A percentile compares a stretch with the other conserved stretches of the same genome.
phyloP scores from a whole-genome alignment of 768 basidiomycete species.

The Mycena leptocephala region DNA sequence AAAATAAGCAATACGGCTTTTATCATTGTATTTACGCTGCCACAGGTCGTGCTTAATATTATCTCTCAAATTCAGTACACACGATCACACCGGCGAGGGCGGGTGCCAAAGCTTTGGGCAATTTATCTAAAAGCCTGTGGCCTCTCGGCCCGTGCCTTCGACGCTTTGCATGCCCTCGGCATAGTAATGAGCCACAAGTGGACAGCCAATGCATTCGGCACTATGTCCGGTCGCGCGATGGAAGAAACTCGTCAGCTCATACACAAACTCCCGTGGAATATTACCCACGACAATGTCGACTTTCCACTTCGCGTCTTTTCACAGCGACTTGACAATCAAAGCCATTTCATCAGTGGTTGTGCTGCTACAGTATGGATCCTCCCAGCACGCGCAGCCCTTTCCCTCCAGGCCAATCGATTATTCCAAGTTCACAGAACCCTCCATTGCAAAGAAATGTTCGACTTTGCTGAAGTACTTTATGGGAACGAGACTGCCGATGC shows the following conservation, averaged over 20 bases:
- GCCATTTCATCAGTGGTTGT: constrained; percentile 41
- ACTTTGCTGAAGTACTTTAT: background rate
- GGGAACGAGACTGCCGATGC: background rate
- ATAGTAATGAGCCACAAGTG: constrained; percentile 36
- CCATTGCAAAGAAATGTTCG: background rate
- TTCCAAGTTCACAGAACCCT: constrained; percentile 19
- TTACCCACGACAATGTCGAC: constrained; percentile 42
- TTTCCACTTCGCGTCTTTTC: constrained; percentile 42
- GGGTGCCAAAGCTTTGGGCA: constrained; percentile 33
- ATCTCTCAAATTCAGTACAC: constrained; percentile 35
- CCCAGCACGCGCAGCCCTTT: constrained; percentile 11
- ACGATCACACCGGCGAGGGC: constrained; percentile 26
- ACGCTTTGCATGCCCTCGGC: constrained; percentile 35
- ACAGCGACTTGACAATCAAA: constrained; percentile 41
- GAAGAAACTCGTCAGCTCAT: constrained; percentile 9
- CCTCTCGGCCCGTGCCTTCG: constrained; percentile 33
- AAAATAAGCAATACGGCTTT: background rate
- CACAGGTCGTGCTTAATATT: background rate
- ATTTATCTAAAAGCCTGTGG: constrained; percentile 40
- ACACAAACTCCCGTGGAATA: constrained; percentile 29
- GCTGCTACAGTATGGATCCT: constrained; percentile 41
- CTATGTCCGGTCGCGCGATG: constrained; percentile 27
- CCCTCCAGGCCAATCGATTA: constrained; percentile 18
- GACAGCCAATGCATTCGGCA: background rate
- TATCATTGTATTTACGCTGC: background rate